phyloP scores from a whole-genome alignment of 306 rosid species.

The Vachellia pachyceras region DNA sequence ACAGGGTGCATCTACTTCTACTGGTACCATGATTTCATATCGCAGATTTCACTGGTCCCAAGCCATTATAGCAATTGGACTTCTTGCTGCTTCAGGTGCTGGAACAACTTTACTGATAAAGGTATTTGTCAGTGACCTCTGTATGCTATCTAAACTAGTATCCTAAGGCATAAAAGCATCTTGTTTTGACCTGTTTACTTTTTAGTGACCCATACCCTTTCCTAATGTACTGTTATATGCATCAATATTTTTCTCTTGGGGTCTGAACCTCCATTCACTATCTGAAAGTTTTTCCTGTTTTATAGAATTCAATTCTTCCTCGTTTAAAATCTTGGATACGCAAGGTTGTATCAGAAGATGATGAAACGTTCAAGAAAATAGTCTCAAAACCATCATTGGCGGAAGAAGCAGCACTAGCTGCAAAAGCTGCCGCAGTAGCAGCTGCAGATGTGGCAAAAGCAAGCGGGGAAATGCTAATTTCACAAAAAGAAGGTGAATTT shows the following conservation, averaged over 20 bases:
- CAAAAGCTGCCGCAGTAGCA: constrained; percentile 88
- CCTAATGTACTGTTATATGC: constrained; percentile 4
- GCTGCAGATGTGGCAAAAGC: constrained; percentile 78
- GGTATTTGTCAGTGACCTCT: constrained; percentile 50
- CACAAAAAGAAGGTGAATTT: constrained; percentile 69
- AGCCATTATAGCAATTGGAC: constrained; percentile 70
- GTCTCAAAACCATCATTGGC: constrained; percentile 61
- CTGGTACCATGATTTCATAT: constrained; percentile 44
- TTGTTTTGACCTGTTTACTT: constrained; percentile 12
- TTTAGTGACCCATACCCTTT: constrained; percentile 30
- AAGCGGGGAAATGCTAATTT: constrained; percentile 69
- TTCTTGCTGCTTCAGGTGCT: constrained; percentile 67
- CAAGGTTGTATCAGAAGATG: constrained; percentile 64
- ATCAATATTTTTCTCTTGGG: not conserved
- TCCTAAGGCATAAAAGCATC: constrained; percentile 17
- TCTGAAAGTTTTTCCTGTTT: constrained; percentile 34
- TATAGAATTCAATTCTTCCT: constrained; percentile 74
- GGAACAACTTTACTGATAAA: constrained; percentile 72
- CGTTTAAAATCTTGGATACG: constrained; percentile 83
- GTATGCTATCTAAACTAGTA: constrained; percentile 19
- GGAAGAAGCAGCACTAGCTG: constrained; percentile 78
- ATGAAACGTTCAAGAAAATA: constrained; percentile 45
- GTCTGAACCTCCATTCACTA: constrained; percentile 33
- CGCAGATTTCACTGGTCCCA: constrained; percentile 71
- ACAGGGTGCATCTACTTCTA: constrained; percentile 50